Conservation (phyloP, 805 yeast genomes). For the Cyberlindnera veronae region DNA sequence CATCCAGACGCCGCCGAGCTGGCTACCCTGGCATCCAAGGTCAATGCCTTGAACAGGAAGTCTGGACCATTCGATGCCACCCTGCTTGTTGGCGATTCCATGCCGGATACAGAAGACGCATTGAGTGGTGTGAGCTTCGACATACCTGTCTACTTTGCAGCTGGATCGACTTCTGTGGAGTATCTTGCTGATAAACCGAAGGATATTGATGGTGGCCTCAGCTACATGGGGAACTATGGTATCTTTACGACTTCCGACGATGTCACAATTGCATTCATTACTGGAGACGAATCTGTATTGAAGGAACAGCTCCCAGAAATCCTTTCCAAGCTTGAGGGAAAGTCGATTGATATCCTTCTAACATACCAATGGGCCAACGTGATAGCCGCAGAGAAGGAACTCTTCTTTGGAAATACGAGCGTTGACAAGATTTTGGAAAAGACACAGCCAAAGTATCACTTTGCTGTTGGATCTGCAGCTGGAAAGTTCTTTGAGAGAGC, state of each 20-base stretch:
- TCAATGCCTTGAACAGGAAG: conserved; percentile 47
- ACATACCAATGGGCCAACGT: conserved; percentile 59
- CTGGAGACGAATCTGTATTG: conserved; percentile 28
- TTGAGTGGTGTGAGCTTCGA: conserved; percentile 5
- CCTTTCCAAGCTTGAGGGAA: conserved; percentile 19
- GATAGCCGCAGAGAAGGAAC: conserved; percentile 42
- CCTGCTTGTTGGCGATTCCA: conserved; percentile 48
- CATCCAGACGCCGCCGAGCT: conserved; percentile 22
- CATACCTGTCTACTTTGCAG: conserved; percentile 23
- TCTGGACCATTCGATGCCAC: conserved; percentile 66
- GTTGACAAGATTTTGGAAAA: conserved; percentile 45
- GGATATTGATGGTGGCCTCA: conserved; percentile 6
- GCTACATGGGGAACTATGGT: conserved; percentile 30
- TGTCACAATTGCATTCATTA: conserved; percentile 44
- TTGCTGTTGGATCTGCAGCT: conserved; percentile 48
- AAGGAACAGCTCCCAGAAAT: conserved; percentile 27
- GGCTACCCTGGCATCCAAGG: conserved; percentile 37
- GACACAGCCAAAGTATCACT: conserved; percentile 63
- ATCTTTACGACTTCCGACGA: conserved; percentile 41
- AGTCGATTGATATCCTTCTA: conserved; percentile 51
- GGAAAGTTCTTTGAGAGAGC: conserved; percentile 51
- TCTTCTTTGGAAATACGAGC: conserved; percentile 41
- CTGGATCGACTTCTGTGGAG: conserved; percentile 17
- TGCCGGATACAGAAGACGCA: background rate
- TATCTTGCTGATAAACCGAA: conserved; percentile 5